phyloP scores from a whole-genome alignment of 1,139 yeast species.

The Yamadazyma friedrichii region DNA sequence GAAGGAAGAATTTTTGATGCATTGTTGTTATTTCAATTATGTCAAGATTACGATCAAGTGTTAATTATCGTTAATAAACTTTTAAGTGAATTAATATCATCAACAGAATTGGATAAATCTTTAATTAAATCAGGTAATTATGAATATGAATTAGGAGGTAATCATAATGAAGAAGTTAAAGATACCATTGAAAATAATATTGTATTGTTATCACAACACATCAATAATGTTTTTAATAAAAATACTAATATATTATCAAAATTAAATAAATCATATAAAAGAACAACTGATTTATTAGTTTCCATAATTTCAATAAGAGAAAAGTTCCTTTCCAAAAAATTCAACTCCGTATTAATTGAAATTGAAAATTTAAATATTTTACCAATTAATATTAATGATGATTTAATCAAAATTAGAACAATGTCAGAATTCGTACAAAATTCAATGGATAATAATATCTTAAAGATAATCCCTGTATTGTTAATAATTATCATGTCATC shows the following conservation, averaged over 20 bases:
- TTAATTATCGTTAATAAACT: conserved; percentile 71
- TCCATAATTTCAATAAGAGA: conserved; percentile 69
- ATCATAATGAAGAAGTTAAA: conserved; percentile 19
- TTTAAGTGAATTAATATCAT: conserved; percentile 75
- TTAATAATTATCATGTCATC: conserved; percentile 82
- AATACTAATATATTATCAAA: conserved; percentile 48
- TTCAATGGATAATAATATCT: conserved; percentile 64
- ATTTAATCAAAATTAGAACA: conserved; percentile 35
- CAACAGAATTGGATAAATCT: conserved; percentile 70
- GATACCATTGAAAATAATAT: conserved; percentile 46
- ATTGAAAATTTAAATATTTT: conserved; percentile 63
- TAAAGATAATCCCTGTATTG: conserved; percentile 78
- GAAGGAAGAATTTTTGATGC: conserved; percentile 92
- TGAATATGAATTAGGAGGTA: conserved; percentile 13
- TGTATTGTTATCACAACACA: conserved; percentile 57
- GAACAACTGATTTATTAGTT: conserved; percentile 64
- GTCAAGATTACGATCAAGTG: conserved; percentile 89
- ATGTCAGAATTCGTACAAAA: conserved; percentile 42
- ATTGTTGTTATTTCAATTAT: conserved; percentile 76
- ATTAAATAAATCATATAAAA: conserved; percentile 48
- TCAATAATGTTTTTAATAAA: conserved; percentile 51
- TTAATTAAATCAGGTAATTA: conserved; percentile 41
- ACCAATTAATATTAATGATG: conserved; percentile 52
- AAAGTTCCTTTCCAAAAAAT: conserved; percentile 54
- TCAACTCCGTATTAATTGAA: conserved; percentile 57